Conservation (phyloP, 208 protist species). For the Crithidia brevicula region DNA sequence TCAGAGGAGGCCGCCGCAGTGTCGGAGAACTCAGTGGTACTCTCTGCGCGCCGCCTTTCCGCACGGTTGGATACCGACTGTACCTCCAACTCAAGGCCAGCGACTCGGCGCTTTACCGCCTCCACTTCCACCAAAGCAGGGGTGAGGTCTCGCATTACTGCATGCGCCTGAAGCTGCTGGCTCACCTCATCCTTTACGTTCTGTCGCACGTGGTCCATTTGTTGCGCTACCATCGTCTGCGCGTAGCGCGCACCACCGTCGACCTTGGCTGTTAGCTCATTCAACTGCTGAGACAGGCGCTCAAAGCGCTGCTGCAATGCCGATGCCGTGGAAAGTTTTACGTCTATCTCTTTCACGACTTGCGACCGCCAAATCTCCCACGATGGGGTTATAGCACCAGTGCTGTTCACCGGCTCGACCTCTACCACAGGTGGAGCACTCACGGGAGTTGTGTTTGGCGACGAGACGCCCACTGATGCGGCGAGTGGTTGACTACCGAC, state of each 20-base stretch:
- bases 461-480: neutral
- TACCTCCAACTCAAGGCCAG: conserved; percentile 36
- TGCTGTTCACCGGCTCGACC: too few relatives aligned
- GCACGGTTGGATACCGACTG: conserved; percentile 9
- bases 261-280: conserved; percentile 33
- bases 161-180: conserved; percentile 21
- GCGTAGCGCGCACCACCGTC: conserved; percentile 32
- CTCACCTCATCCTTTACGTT: conserved; percentile 27
- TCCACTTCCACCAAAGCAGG: conserved; percentile 54
- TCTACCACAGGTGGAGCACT: too few relatives aligned
- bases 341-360: conserved; percentile 14
- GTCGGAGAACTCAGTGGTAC: neutral
- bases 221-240: conserved; percentile 25
- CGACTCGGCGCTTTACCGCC: conserved; percentile 52
- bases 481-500: neutral
- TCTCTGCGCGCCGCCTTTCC: conserved; percentile 6
- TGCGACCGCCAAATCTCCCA: conserved; percentile 21
- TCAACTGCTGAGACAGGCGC: conserved; percentile 32
- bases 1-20: neutral
- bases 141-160: conserved; percentile 30
- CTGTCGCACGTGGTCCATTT: conserved; percentile 30
- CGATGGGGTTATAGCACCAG: neutral
- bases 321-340: conserved; percentile 2
- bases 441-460: neutral
- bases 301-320: conserved; percentile 16